These are phyloP conservation scores for Ganoderma leucocontextum DNA, from an alignment of 1,284 basidiomycete species.

Conservation along the genomic window DNA sequence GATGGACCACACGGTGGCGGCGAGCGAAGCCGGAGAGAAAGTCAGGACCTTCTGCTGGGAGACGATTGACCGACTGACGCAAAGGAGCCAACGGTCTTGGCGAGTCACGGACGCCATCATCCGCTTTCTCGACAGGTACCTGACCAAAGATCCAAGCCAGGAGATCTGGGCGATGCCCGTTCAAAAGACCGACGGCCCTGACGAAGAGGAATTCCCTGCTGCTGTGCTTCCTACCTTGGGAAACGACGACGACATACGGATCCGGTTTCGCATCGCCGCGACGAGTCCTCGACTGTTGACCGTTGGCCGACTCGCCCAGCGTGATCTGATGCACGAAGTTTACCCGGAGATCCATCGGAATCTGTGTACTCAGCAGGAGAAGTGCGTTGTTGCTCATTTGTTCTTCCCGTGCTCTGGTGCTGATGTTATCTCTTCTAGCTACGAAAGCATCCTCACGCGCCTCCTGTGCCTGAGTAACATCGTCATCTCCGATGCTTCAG, in stretches of 20 bases:
- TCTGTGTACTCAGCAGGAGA: conserved; percentile 51
- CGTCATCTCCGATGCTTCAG: conserved; percentile 81
- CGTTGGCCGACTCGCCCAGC: conserved; percentile 42
- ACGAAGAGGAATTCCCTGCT: conserved; percentile 48
- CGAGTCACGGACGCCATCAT: conserved; percentile 70
- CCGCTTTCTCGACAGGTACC: conserved; percentile 72
- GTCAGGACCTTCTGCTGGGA: conserved; percentile 60
- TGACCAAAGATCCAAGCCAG: conserved; percentile 66
- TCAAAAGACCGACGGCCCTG: conserved; percentile 41
- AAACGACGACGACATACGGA: conserved; percentile 82
- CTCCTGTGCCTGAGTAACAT: conserved; percentile 85
- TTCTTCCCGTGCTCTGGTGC: conserved; percentile 18
- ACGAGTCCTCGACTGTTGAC: conserved; percentile 70
- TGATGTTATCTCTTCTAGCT: conserved; percentile 49
- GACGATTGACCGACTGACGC: conserved; percentile 54
- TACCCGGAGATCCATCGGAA: conserved; percentile 56
- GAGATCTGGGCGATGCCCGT: conserved; percentile 52
- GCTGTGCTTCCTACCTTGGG: conserved; percentile 61
- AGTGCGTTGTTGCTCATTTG: conserved; percentile 50
- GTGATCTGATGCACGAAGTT: conserved; percentile 43
- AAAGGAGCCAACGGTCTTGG: conserved; percentile 68
- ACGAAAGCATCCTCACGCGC: conserved; percentile 83
- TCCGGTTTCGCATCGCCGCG: conserved; percentile 81
- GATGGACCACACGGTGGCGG: conserved; percentile 52
- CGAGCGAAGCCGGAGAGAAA: conserved; percentile 51